Conservation (phyloP, 2,329 filamentous ascomycete species). For the Emergomyces africanus region DNA sequence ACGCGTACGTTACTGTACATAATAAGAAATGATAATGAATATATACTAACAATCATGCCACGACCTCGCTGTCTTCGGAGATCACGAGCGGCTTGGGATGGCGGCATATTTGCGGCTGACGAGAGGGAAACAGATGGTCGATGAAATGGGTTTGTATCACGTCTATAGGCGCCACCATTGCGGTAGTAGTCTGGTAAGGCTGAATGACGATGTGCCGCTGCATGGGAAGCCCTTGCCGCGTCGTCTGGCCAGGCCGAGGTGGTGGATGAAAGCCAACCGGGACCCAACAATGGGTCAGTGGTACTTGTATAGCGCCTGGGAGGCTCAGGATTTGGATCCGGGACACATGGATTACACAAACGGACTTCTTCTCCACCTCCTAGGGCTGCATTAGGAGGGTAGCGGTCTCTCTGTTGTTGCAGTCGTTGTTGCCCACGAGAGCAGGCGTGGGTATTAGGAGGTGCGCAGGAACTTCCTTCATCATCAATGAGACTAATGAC, state of each 20-base stretch:
- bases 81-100: conserved; percentile 7
- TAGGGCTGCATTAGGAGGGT: conserved; percentile 35
- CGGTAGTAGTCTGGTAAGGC: not conserved
- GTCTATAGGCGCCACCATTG: not conserved
- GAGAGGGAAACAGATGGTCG: conserved; percentile 9
- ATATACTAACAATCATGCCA: conserved; percentile 10
- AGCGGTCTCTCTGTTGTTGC: conserved; percentile 11
- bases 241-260: not conserved
- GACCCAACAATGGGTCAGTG: not conserved
- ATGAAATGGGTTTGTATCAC: conserved; percentile 8
- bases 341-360: conserved; percentile 61
- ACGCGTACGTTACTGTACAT: not conserved
- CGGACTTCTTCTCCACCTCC: conserved; percentile 56
- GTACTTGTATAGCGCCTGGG: conserved; percentile 25
- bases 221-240: not conserved
- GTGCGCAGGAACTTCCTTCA: conserved; percentile 8
- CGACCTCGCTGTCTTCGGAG: conserved; percentile 9
- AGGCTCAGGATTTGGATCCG: conserved; percentile 52
- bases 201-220: not conserved
- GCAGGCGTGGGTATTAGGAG: not conserved
- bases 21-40: not conserved
- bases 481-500: conserved; percentile 35
- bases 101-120: conserved; percentile 1
- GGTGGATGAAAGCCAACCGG: not conserved
- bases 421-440: conserved; percentile 8